Evolutionary conservation across 306 rosid species (phyloP).

Genomic region (Cucurbita ficifolia): DNA sequence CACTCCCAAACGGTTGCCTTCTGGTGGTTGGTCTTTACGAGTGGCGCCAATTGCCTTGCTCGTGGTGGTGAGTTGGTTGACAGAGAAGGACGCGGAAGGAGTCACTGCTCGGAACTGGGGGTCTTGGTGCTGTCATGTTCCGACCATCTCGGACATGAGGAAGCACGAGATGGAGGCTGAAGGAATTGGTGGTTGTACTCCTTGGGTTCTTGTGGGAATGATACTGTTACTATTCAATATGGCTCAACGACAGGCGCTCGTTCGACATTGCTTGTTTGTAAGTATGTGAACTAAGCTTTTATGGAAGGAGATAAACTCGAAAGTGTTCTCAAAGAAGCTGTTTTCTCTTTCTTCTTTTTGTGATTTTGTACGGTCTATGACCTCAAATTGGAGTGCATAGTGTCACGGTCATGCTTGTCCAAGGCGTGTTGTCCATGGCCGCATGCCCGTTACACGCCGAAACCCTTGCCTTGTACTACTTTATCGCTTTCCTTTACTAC

Average conservation of each 20-base stretch:
- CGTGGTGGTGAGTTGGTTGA: constrained; percentile 1
- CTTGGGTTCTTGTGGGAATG: constrained; percentile 5
- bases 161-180: not conserved
- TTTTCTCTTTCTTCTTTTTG: not conserved
- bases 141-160: not conserved
- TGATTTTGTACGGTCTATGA: not conserved
- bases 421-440: too few species aligned
- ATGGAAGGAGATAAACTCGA: not conserved
- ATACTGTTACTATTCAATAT: not conserved
- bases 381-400: not conserved
- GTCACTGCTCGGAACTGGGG: not conserved
- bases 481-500: too few species aligned
- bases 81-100: not conserved
- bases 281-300: not conserved
- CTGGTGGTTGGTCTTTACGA: not conserved
- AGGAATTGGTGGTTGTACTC: not conserved
- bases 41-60: not conserved
- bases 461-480: too few species aligned
- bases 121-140: not conserved
- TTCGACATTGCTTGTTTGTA: constrained; percentile 3
- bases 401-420: too few species aligned
- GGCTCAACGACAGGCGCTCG: constrained; percentile 1
- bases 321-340: not conserved
- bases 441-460: too few species aligned
- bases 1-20: not conserved